phyloP scores from a whole-genome alignment of 805 yeast species.

The Hanseniaspora thailandica region DNA sequence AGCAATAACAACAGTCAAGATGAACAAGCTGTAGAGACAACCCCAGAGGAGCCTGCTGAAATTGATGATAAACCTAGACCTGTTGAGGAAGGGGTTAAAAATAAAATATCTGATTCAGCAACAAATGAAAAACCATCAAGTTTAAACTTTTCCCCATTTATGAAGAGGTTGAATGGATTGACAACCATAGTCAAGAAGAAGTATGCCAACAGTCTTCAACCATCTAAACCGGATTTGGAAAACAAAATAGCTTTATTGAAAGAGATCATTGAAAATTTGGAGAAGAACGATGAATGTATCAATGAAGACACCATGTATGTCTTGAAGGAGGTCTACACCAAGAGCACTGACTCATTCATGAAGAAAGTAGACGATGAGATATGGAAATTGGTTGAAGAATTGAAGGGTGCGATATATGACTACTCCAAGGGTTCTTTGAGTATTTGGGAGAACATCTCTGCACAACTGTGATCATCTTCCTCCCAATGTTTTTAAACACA shows the following conservation, averaged over 20 bases:
- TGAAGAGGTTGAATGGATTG: not conserved
- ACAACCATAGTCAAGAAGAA: constrained; percentile 8
- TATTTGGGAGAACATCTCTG: not conserved
- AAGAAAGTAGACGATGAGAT: constrained; percentile 9
- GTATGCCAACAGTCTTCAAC: constrained; percentile 1
- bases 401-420: not conserved
- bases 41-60: constrained; percentile 13
- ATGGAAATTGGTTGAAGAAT: not conserved
- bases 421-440: not conserved
- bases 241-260: not conserved
- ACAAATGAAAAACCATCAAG: not conserved
- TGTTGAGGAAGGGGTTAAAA: constrained; percentile 18
- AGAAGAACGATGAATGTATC: constrained; percentile 10
- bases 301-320: constrained; percentile 6
- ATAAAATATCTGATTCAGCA: constrained; percentile 17
- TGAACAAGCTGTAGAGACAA: not conserved
- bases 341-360: constrained; percentile 1
- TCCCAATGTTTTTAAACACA: not conserved
- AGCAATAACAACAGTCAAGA: not conserved
- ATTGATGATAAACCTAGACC: constrained; percentile 22
- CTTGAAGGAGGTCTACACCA: constrained; percentile 2
- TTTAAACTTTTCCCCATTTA: constrained; percentile 9
- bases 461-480: too few species aligned
- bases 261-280: not conserved
- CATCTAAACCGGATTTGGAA: constrained; percentile 3